Evolutionary conservation across 2,329 filamentous ascomycete genomes (phyloP).

Genomic region (Neofusicoccum laricinum): DNA sequence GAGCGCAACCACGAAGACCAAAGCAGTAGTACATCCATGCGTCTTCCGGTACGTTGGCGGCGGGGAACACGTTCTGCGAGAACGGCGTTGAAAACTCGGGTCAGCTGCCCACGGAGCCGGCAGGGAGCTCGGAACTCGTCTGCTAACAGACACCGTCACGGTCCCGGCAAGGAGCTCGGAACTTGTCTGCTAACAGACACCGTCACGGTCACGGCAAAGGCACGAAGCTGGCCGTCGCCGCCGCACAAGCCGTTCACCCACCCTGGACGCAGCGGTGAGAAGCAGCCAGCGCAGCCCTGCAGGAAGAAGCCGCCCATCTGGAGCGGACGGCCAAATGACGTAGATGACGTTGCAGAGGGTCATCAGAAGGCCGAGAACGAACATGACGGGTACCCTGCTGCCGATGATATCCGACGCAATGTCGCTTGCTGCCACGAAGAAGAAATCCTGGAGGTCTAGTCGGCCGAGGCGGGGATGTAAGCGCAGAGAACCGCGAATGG

Average conservation of each 20-base stretch:
- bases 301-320: slow-evolving; percentile 42
- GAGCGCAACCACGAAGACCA: slow-evolving; percentile 19
- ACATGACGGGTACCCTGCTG: slow-evolving; percentile 35
- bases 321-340: slow-evolving; percentile 37
- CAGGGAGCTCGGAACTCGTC: background rate
- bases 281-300: slow-evolving; percentile 42
- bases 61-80: slow-evolving; percentile 19
- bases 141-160: slow-evolving; percentile 13
- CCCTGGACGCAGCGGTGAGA: slow-evolving; percentile 41
- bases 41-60: slow-evolving; percentile 14
- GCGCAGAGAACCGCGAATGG: background rate
- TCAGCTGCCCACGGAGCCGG: background rate
- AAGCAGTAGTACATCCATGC: slow-evolving; percentile 11
- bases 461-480: background rate
- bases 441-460: slow-evolving; percentile 30
- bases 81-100: slow-evolving; percentile 13
- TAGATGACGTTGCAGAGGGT: slow-evolving; percentile 39
- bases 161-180: no score
- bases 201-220: slow-evolving; percentile 34
- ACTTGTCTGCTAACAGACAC: slow-evolving; percentile 16
- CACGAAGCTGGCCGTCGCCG: slow-evolving; percentile 44
- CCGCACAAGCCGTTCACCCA: slow-evolving; percentile 44
- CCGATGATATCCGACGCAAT: slow-evolving; percentile 34
- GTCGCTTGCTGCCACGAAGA: slow-evolving; percentile 36
- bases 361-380: slow-evolving; percentile 35